Evolutionary conservation across 1,284 basidiomycete species (phyloP).

Genomic region (Fistulina hepatica): DNA sequence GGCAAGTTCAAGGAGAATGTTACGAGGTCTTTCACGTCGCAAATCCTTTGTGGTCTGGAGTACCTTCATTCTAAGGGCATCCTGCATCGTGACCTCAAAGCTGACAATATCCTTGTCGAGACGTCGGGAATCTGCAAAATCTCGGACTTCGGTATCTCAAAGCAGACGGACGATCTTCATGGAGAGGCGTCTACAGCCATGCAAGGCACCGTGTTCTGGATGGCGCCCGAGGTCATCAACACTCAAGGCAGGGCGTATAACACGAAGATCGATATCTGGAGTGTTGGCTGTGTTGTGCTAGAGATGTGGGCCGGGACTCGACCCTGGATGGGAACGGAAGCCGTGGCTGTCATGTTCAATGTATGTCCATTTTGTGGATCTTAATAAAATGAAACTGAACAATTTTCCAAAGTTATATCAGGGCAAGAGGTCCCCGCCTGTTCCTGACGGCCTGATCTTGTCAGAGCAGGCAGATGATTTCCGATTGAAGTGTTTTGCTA

Average conservation of each 20-base stretch:
- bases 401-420: slow-evolving; percentile 49
- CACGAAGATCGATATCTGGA: slow-evolving; percentile 98
- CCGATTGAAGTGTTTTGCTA: slow-evolving; percentile 81
- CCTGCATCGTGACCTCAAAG: slow-evolving; percentile 94
- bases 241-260: slow-evolving; percentile 82
- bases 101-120: slow-evolving; percentile 97
- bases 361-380: slow-evolving; percentile 31
- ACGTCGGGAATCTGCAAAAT: slow-evolving; percentile 93
- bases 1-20: slow-evolving; percentile 90
- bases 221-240: slow-evolving; percentile 95
- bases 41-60: slow-evolving; percentile 87
- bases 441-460: slow-evolving; percentile 75
- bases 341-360: slow-evolving; percentile 90
- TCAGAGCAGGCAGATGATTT: slow-evolving; percentile 78
- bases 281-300: slow-evolving; percentile 90
- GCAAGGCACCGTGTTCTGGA: slow-evolving; percentile 98
- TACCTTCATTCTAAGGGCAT: slow-evolving; percentile 91
- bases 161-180: slow-evolving; percentile 81
- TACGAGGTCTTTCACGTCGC: slow-evolving; percentile 85
- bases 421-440: slow-evolving; percentile 75
- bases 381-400: slow-evolving; percentile 2
- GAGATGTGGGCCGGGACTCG: slow-evolving; percentile 97
- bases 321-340: slow-evolving; percentile 88
- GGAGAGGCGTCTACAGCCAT: slow-evolving; percentile 78
- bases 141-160: slow-evolving; percentile 96